phyloP scores from a whole-genome alignment of 108 stramenopile species.

The Nitzschia sp. region DNA sequence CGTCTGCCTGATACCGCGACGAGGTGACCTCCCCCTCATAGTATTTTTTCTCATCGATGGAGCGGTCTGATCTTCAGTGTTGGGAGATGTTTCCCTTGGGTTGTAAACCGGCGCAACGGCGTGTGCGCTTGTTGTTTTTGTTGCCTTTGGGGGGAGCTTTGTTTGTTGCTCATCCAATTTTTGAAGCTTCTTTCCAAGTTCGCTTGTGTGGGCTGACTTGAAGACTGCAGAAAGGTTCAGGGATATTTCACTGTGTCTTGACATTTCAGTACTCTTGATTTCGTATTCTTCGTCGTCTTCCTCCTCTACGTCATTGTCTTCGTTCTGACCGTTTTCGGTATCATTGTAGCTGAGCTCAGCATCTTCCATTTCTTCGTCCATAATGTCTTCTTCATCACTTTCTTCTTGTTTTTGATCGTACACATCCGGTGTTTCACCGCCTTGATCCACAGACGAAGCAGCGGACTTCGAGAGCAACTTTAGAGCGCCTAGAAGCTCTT shows the following conservation, averaged over 20 bases:
- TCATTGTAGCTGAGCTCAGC: background rate
- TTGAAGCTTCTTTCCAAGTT: conserved; percentile 11
- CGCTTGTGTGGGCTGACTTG: conserved; percentile 1
- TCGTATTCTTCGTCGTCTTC: conserved; percentile 9
- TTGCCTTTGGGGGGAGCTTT: background rate
- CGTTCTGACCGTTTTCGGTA: background rate
- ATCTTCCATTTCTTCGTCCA: too few species aligned
- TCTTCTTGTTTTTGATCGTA: too few species aligned
- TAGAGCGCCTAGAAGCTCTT: conserved; percentile 6
- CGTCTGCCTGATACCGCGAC: background rate
- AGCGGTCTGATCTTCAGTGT: too few species aligned
- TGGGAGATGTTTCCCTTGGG: too few species aligned
- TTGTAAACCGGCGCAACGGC: too few species aligned
- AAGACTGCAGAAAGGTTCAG: conserved; percentile 21
- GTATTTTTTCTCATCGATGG: background rate
- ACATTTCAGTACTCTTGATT: conserved; percentile 18
- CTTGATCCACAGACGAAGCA: background rate
- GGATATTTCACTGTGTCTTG: conserved; percentile 20
- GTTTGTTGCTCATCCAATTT: background rate
- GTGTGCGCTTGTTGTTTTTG: background rate
- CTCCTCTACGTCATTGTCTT: conserved; percentile 1
- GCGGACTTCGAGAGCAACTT: background rate
- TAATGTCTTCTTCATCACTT: too few species aligned
- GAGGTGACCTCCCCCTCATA: background rate
- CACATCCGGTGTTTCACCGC: background rate